Conservation (phyloP, 805 yeast species). For the Pichia occidentalis region DNA sequence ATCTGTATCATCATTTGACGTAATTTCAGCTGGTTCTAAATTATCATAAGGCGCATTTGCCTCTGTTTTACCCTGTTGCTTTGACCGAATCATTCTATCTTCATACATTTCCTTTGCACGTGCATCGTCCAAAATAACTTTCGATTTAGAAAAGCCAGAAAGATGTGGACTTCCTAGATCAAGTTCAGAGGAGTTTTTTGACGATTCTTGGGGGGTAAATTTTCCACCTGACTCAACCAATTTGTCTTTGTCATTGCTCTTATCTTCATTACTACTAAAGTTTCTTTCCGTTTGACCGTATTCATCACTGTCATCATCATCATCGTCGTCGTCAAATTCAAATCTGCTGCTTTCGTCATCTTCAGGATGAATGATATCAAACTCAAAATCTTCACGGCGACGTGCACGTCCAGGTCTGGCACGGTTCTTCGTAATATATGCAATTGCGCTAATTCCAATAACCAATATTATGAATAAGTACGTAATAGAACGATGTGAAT, state of each 20-base stretch:
- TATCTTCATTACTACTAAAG: conserved; percentile 9
- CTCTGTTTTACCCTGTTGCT: no score
- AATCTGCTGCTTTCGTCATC: conserved; percentile 32
- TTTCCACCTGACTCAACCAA: no score
- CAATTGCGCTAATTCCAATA: conserved; percentile 46
- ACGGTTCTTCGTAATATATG: conserved; percentile 36
- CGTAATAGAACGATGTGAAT: conserved; percentile 14
- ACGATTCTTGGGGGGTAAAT: no score
- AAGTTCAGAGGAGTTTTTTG: no score
- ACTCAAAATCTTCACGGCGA: conserved; percentile 66
- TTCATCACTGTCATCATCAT: conserved; percentile 11
- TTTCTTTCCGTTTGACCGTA: conserved; percentile 7
- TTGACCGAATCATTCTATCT: no score
- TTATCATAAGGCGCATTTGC: no score
- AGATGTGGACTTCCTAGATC: no score
- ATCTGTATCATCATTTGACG: no score
- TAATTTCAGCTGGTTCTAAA: no score
- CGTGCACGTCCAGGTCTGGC: conserved; percentile 37
- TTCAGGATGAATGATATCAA: conserved; percentile 70
- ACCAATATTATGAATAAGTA: conserved; percentile 49
- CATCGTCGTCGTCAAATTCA: conserved; percentile 19
- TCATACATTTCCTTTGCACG: no score
- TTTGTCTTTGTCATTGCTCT: conserved; percentile 5
- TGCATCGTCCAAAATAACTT: no score
- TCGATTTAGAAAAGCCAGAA: no score